Percentiles rank a stretch among this genome's conserved stretches.
These are phyloP conservation scores for Fusarium sarcochroum DNA, from an alignment of 2,329 filamentous ascomycete species.

Conservation along the genomic window DNA sequence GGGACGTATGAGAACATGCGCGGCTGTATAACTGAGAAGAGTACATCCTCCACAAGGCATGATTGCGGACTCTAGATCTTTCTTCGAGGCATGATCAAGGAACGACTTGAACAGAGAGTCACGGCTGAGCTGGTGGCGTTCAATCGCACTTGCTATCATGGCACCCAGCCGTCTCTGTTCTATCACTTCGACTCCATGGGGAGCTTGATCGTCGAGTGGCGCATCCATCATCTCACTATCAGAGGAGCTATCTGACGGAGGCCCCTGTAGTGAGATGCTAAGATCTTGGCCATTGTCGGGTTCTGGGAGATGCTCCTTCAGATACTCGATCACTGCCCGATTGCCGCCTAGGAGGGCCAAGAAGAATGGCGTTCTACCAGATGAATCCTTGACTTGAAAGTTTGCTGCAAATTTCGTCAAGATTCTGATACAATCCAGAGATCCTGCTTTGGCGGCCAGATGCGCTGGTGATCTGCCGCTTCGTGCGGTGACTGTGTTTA, in stretches of 20 bases:
- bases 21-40: conserved; percentile 43
- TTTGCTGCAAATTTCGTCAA: conserved; percentile 26
- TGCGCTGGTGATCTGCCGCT: conserved; percentile 38
- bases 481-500: conserved; percentile 25
- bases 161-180: conserved; percentile 25
- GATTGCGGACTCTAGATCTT: conserved; percentile 33
- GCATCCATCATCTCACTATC: conserved; percentile 6
- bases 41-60: conserved; percentile 45
- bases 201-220: not conserved
- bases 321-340: conserved; percentile 33
- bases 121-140: conserved; percentile 9
- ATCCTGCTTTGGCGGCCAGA: conserved; percentile 34
- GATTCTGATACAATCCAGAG: conserved; percentile 39
- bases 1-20: not conserved
- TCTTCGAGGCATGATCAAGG: conserved; percentile 31
- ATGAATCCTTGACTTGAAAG: conserved; percentile 31
- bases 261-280: conserved; percentile 6
- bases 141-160: conserved; percentile 36
- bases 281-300: conserved; percentile 12
- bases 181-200: not conserved
- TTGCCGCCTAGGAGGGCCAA: conserved; percentile 23
- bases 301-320: conserved; percentile 29
- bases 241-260: not conserved
- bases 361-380: conserved; percentile 40
- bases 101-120: conserved; percentile 26